Conservation (phyloP, 2,329 filamentous ascomycete species). For the Fusarium multiceps region DNA sequence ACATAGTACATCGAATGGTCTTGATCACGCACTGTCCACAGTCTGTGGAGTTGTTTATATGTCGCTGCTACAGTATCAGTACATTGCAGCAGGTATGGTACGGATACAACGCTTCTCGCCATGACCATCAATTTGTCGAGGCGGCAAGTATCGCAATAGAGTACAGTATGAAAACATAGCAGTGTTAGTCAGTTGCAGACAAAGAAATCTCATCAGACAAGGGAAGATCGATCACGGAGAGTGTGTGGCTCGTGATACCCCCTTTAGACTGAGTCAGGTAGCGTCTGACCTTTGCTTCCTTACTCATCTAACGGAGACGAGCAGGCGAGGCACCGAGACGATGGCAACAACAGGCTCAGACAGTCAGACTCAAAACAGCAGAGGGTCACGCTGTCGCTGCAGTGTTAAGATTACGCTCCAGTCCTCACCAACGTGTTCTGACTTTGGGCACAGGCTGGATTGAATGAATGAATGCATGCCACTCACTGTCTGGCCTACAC, state of each 20-base stretch:
- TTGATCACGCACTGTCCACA: constrained; percentile 19
- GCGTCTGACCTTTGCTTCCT: constrained; percentile 39
- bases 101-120: constrained; percentile 1
- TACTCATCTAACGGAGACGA: constrained; percentile 41
- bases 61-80: constrained; percentile 7
- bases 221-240: constrained; percentile 3
- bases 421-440: constrained; percentile 15
- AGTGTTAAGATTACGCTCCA: constrained; percentile 38
- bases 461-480: not conserved
- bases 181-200: not conserved
- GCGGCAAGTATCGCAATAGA: constrained; percentile 2
- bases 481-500: not conserved
- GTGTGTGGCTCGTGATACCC: constrained; percentile 27
- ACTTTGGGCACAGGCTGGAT: not conserved
- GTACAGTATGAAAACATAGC: not conserved
- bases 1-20: constrained; percentile 1
- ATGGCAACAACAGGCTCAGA: constrained; percentile 35
- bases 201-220: constrained; percentile 18
- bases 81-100: not conserved
- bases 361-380: constrained; percentile 35
- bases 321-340: constrained; percentile 22
- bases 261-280: constrained; percentile 39
- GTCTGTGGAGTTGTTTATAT: constrained; percentile 22
- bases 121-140: not conserved
- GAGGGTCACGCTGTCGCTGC: constrained; percentile 41